These are phyloP conservation scores for Bipolaris cookei DNA, from an alignment of 2,329 filamentous ascomycete species.

Conservation along the genomic window DNA sequence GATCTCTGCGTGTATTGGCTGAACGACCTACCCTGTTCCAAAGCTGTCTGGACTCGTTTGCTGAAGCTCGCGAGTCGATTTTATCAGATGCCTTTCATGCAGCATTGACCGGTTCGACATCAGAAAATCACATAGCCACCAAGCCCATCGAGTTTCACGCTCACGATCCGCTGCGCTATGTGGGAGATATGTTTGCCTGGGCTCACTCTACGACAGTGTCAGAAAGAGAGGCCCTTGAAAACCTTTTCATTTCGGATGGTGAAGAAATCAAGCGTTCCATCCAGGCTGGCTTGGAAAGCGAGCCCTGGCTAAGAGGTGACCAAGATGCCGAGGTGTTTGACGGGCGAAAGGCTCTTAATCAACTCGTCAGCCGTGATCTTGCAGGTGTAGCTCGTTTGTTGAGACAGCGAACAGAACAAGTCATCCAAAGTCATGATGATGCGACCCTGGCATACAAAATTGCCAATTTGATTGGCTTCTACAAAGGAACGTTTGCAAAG, in stretches of 20 bases:
- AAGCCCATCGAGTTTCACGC: conserved; percentile 95
- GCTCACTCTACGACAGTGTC: conserved; percentile 92
- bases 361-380: conserved; percentile 86
- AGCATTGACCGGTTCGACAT: conserved; percentile 77
- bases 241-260: conserved; percentile 87
- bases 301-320: conserved; percentile 76
- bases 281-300: conserved; percentile 77
- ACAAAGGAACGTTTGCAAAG: conserved; percentile 81
- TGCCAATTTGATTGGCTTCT: conserved; percentile 87
- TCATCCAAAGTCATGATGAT: conserved; percentile 91
- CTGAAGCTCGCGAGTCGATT: conserved; percentile 84
- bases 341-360: conserved; percentile 78
- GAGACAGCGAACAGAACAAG: conserved; percentile 88
- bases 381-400: conserved; percentile 81
- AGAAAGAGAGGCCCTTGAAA: conserved; percentile 88
- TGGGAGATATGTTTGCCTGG: conserved; percentile 98
- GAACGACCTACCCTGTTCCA: conserved; percentile 91
- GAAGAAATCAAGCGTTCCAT: conserved; percentile 86
- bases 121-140: conserved; percentile 60
- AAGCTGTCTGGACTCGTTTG: conserved; percentile 90
- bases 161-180: conserved; percentile 88
- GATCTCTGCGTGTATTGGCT: conserved; percentile 83
- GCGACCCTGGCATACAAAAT: conserved; percentile 88
- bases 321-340: conserved; percentile 69
- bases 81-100: conserved; percentile 88